A percentile compares a stretch with the other conserved stretches of the same genome.
phyloP scores from a whole-genome alignment of 768 basidiomycete species.

The Butyriboletus loyo region DNA sequence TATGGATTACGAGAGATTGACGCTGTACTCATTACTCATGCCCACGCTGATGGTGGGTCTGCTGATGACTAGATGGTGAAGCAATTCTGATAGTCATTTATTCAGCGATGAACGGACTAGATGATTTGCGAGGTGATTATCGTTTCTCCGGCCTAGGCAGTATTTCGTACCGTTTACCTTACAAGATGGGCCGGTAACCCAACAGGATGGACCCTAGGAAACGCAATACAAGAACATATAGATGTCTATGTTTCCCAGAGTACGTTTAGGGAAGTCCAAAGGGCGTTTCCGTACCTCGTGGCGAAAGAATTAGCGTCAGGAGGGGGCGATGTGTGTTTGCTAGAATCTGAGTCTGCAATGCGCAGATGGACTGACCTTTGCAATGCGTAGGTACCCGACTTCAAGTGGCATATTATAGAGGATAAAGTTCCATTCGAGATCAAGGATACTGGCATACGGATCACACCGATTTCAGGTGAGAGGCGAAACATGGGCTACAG shows the following conservation, averaged over 20 bases:
- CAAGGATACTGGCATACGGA: conserved; percentile 53
- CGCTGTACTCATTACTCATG: conserved; percentile 80
- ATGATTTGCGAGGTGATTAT: conserved; percentile 74
- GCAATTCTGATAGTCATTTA: conserved; percentile 4
- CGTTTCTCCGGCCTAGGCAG: neutral
- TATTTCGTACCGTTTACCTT: conserved; percentile 2
- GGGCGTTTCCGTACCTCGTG: conserved; percentile 81
- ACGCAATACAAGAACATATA: conserved; percentile 65
- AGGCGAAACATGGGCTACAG: neutral
- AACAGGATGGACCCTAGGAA: conserved; percentile 69
- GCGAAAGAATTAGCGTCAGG: conserved; percentile 74
- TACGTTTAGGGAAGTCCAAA: conserved; percentile 64
- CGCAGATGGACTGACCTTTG: neutral
- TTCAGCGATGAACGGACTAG: conserved; percentile 84
- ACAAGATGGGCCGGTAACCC: neutral
- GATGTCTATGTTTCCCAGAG: conserved; percentile 68
- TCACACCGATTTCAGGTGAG: conserved; percentile 68
- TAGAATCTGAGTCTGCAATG: neutral
- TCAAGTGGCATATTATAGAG: conserved; percentile 79
- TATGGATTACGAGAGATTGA: conserved; percentile 71
- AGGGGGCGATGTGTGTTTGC: conserved; percentile 61
- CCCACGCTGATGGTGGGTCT: conserved; percentile 71
- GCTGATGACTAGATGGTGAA: neutral
- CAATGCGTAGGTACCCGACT: conserved; percentile 64
- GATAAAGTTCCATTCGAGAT: conserved; percentile 68